These are phyloP conservation scores for Scedosporium aurantiacum DNA, from an alignment of 2,329 filamentous ascomycete species.

Conservation along the genomic window DNA sequence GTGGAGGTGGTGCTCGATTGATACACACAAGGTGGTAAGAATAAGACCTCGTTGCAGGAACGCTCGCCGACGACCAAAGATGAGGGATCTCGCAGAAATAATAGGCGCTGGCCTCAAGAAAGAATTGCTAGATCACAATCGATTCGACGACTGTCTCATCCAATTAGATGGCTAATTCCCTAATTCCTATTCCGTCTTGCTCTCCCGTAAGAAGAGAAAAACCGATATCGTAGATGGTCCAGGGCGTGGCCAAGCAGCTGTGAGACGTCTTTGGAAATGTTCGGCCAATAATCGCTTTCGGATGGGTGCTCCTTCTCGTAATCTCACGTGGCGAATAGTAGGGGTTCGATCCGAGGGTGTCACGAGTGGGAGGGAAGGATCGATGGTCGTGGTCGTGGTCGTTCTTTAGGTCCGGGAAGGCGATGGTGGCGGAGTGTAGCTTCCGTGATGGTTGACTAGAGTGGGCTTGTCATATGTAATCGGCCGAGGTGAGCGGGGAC, in stretches of 20 bases:
- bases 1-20: background rate
- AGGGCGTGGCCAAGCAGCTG: background rate
- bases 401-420: no score
- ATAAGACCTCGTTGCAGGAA: background rate
- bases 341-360: background rate
- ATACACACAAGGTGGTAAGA: background rate
- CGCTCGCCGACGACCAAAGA: background rate
- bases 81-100: background rate
- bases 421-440: background rate
- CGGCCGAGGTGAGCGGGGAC: background rate
- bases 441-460: background rate
- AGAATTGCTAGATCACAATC: background rate
- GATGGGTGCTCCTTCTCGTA: background rate
- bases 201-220: background rate
- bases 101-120: background rate
- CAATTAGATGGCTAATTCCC: background rate
- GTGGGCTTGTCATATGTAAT: background rate
- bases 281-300: background rate
- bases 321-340: background rate
- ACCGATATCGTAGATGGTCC: background rate
- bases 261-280: background rate
- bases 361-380: background rate
- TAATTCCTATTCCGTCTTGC: background rate
- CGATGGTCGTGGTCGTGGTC: background rate
- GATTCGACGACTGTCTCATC: background rate